A percentile compares a stretch with the other conserved stretches of the same genome.
These are phyloP conservation scores for Nicotiana knightiana DNA, from an alignment of 257 asterid species.

Conservation along the genomic window DNA sequence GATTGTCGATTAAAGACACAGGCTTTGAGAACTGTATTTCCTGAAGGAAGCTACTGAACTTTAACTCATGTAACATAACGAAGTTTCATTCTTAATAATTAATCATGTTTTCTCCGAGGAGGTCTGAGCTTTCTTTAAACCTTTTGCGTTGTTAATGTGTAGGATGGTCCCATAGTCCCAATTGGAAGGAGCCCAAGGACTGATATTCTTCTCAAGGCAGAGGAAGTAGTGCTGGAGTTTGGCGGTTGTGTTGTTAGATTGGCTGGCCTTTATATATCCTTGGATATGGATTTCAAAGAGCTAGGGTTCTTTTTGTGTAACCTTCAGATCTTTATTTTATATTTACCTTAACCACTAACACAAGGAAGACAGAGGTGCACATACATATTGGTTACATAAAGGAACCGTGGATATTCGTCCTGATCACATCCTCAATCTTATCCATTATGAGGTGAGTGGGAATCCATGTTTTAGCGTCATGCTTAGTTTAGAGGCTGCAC, in stretches of 20 bases:
- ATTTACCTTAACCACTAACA: slow-evolving; percentile 53
- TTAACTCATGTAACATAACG: neutral
- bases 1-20: neutral
- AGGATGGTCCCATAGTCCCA: slow-evolving; percentile 87
- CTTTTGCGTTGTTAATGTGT: slow-evolving; percentile 10
- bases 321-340: neutral
- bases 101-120: neutral
- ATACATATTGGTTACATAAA: slow-evolving; percentile 76
- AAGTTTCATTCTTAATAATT: neutral
- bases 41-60: neutral
- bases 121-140: slow-evolving; percentile 10
- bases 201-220: slow-evolving; percentile 75
- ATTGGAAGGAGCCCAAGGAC: slow-evolving; percentile 87
- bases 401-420: slow-evolving; percentile 67
- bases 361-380: slow-evolving; percentile 92
- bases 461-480: neutral
- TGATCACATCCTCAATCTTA: slow-evolving; percentile 89
- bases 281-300: slow-evolving; percentile 17
- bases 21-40: neutral
- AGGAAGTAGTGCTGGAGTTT: slow-evolving; percentile 67
- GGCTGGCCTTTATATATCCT: slow-evolving; percentile 99
- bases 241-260: slow-evolving; percentile 90
- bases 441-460: slow-evolving; percentile 81
- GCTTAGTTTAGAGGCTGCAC: slow-evolving; percentile 1
- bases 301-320: neutral